A percentile compares a stretch with the other conserved stretches of the same genome.
phyloP scores from a whole-genome alignment of 768 basidiomycete species.

The Lactarius pseudohatsudake region DNA sequence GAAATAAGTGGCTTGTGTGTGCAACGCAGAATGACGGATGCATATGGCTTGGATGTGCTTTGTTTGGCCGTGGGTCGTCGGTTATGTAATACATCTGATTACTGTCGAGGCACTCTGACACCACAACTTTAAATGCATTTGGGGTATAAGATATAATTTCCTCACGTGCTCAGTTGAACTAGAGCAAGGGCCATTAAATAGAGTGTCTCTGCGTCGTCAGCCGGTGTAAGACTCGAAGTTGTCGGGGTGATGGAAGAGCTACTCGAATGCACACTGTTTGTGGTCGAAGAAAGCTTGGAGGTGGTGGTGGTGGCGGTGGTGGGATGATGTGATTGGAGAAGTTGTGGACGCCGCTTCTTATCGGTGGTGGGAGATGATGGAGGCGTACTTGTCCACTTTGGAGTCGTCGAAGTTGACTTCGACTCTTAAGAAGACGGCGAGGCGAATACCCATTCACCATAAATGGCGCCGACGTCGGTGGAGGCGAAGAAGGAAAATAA shows the following conservation, averaged over 20 bases:
- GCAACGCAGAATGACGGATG: conserved; percentile 24
- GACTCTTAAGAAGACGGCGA: not conserved
- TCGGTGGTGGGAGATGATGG: not conserved
- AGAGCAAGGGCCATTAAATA: not conserved
- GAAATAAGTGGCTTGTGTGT: conserved; percentile 33
- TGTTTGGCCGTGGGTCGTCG: not conserved
- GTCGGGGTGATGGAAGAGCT: not conserved
- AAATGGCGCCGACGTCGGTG: conserved; percentile 45
- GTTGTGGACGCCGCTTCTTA: not conserved
- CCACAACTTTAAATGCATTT: not conserved
- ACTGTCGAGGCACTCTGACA: too few relatives aligned
- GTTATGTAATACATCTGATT: not conserved
- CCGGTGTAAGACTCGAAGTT: not conserved
- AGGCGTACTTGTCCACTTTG: not conserved
- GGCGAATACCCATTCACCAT: conserved; percentile 49
- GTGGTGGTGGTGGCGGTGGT: not conserved
- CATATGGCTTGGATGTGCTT: conserved; percentile 8
- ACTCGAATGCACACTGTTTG: not conserved
- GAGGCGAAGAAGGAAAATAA: conserved; percentile 56
- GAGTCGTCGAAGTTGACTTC: not conserved
- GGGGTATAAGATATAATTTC: not conserved
- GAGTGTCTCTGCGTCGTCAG: not conserved
- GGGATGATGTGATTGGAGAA: not conserved
- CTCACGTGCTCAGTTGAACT: not conserved
- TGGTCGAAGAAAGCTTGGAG: not conserved